phyloP scores from a whole-genome alignment of 306 rosid species.

The Prosopis cineraria region DNA sequence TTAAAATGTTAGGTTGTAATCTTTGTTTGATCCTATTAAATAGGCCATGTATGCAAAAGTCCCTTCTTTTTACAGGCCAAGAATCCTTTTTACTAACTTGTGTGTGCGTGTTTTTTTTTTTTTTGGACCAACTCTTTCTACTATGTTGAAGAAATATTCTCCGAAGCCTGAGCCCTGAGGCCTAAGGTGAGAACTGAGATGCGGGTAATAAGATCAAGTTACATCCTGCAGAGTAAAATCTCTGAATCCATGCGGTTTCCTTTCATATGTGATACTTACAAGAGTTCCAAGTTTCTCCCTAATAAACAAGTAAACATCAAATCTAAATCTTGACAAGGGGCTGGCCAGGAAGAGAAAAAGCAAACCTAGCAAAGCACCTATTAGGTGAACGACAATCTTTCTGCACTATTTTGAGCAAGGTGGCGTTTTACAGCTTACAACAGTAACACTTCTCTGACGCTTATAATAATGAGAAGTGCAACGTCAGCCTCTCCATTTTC shows the following conservation, averaged over 20 bases:
- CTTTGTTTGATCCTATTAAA: too few relatives aligned
- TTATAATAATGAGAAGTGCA: conserved; percentile 33
- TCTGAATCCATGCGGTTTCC: not conserved
- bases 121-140: not conserved
- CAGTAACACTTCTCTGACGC: conserved; percentile 42
- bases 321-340: conserved; percentile 35
- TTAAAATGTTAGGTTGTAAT: too few relatives aligned
- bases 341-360: conserved; percentile 23
- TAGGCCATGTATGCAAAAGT: too few relatives aligned
- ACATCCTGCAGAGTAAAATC: conserved; percentile 20
- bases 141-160: not conserved
- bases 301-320: conserved; percentile 14
- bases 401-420: conserved; percentile 47
- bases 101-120: not conserved
- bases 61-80: too few relatives aligned
- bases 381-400: conserved; percentile 34
- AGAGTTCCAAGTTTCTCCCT: conserved; percentile 31
- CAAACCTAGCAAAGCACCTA: conserved; percentile 42
- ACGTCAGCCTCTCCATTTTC: conserved; percentile 33
- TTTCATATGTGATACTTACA: conserved; percentile 30
- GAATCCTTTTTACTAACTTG: too few relatives aligned
- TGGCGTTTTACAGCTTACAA: conserved; percentile 35
- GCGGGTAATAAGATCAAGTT: not conserved
- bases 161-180: not conserved
- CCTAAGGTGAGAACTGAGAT: conserved; percentile 28